A percentile compares a stretch with the other conserved stretches of the same genome.
These are phyloP conservation scores for Plasmopara halstedii DNA, from an alignment of 352 stramenopile species.

Conservation along the genomic window DNA sequence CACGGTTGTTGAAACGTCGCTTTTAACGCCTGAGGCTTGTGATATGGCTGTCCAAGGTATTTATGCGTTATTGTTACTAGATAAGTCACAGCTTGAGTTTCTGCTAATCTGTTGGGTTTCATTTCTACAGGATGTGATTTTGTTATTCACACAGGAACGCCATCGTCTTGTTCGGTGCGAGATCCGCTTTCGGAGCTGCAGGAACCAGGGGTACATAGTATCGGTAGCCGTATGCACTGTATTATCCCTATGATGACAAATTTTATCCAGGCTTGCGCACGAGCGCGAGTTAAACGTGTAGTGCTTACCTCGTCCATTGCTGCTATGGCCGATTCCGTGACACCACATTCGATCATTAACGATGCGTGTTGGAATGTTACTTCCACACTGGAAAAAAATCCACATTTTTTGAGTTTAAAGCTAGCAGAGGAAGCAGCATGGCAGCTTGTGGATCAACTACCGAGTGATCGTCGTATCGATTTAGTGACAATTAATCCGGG, in stretches of 20 bases:
- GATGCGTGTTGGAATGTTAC: slow-evolving; percentile 83
- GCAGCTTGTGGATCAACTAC: slow-evolving; percentile 83
- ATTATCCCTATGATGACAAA: slow-evolving; percentile 91
- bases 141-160: slow-evolving; percentile 85
- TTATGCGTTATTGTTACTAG: not conserved
- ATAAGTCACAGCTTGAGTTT: not conserved
- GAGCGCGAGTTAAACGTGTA: slow-evolving; percentile 71
- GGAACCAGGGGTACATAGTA: slow-evolving; percentile 81
- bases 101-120: not conserved
- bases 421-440: slow-evolving; percentile 81
- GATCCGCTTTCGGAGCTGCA: slow-evolving; percentile 79
- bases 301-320: slow-evolving; percentile 82
- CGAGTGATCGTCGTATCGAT: slow-evolving; percentile 73
- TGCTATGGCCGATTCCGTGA: slow-evolving; percentile 77
- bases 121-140: slow-evolving; percentile 54
- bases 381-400: slow-evolving; percentile 77
- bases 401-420: slow-evolving; percentile 84
- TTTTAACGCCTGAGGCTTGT: slow-evolving; percentile 81
- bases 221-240: slow-evolving; percentile 86
- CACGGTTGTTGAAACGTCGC: slow-evolving; percentile 79
- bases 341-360: slow-evolving; percentile 72
- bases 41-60: slow-evolving; percentile 78
- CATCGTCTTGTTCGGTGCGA: slow-evolving; percentile 79
- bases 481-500: slow-evolving; percentile 84
- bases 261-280: slow-evolving; percentile 83